Conservation (phyloP, 2,329 filamentous ascomycete species). For the Penicillium vulpinum region DNA sequence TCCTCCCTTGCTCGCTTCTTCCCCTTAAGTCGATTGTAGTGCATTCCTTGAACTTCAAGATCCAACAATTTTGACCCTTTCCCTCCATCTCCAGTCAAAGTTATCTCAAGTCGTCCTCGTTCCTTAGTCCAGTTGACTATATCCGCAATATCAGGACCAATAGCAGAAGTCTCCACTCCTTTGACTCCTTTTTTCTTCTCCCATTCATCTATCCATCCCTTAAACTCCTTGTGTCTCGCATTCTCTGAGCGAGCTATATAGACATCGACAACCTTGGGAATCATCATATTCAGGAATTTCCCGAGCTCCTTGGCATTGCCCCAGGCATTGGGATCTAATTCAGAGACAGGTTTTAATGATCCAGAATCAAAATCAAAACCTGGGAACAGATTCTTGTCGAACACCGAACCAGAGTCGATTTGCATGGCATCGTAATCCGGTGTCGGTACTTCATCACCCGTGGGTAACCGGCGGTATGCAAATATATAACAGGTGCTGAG, state of each 20-base stretch:
- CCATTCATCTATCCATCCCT: neutral
- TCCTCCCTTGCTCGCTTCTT: neutral
- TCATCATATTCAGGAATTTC: neutral
- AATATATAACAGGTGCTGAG: constrained; percentile 16
- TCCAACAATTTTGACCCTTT: neutral
- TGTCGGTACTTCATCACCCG: neutral
- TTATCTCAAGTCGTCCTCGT: neutral
- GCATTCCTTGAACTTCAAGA: neutral
- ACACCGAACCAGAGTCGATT: neutral
- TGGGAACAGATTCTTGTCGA: too few species aligned
- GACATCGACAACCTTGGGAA: neutral
- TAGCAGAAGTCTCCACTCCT: neutral
- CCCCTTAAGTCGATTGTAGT: neutral
- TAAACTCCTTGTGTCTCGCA: neutral
- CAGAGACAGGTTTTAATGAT: too few species aligned
- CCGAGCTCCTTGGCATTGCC: neutral
- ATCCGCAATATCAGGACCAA: neutral
- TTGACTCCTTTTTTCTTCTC: neutral
- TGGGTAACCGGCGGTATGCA: constrained; percentile 23
- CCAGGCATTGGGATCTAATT: neutral
- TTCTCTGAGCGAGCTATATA: neutral
- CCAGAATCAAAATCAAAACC: neutral
- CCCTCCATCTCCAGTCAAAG: neutral
- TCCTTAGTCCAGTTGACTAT: neutral
- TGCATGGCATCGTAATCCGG: neutral